Conservation (phyloP, 129 eudicot species). For the Lactuca saligna region DNA sequence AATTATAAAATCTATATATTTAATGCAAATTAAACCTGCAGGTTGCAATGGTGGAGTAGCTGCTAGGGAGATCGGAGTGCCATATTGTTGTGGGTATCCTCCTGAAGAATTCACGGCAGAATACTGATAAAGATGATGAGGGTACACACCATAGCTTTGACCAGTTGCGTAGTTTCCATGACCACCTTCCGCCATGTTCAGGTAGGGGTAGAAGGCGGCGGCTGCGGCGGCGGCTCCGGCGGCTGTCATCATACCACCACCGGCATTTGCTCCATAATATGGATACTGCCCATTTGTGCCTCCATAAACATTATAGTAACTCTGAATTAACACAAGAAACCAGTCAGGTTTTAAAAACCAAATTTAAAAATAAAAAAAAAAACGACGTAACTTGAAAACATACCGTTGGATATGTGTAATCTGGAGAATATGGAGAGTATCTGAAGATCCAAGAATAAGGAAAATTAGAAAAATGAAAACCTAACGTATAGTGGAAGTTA, state of each 20-base stretch:
- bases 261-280: constrained; percentile 56
- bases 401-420: constrained; percentile 87
- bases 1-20: neutral
- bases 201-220: constrained; percentile 79
- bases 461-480: constrained; percentile 16
- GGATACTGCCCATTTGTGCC: constrained; percentile 75
- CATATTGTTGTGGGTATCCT: constrained; percentile 69
- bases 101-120: constrained; percentile 55
- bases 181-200: constrained; percentile 62
- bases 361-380: neutral
- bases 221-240: constrained; percentile 64
- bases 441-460: constrained; percentile 36
- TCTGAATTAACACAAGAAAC: constrained; percentile 35
- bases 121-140: constrained; percentile 62
- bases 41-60: constrained; percentile 74
- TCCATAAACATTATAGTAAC: constrained; percentile 85
- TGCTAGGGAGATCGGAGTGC: constrained; percentile 75
- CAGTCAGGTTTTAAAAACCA: neutral
- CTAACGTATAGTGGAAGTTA: constrained; percentile 29
- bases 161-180: constrained; percentile 50
- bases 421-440: constrained; percentile 86
- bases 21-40: constrained; percentile 57
- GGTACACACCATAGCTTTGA: constrained; percentile 76
- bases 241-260: constrained; percentile 62
- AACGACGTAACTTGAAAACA: constrained; percentile 21